Conservation (phyloP, 305 asterid species). For the Ilex paraguariensis region DNA sequence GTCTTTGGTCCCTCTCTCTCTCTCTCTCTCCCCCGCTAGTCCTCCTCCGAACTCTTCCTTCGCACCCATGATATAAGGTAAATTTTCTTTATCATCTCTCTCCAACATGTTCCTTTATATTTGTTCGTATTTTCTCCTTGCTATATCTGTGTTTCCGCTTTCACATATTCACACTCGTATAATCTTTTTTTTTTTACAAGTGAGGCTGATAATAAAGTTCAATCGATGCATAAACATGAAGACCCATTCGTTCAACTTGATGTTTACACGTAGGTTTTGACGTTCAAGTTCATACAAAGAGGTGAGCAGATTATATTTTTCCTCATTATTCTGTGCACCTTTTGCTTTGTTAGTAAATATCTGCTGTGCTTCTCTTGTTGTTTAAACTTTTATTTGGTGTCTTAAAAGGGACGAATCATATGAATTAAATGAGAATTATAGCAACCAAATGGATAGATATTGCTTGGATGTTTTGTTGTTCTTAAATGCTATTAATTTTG, state of each 20-base stretch:
- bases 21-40: too few species aligned
- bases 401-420: not conserved
- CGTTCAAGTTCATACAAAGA: not conserved
- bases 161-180: too few species aligned
- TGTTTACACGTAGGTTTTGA: not conserved
- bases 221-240: not conserved
- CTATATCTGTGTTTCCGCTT: too few species aligned
- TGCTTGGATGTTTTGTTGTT: not conserved
- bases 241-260: not conserved
- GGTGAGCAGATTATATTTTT: not conserved
- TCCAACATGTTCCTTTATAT: too few species aligned
- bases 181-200: not conserved
- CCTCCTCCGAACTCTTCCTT: too few species aligned
- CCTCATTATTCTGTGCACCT: not conserved
- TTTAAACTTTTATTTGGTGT: not conserved
- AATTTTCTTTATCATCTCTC: too few species aligned
- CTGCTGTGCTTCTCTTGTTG: not conserved
- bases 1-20: too few species aligned
- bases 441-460: not conserved
- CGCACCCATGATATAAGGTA: too few species aligned
- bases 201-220: not conserved
- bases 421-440: not conserved
- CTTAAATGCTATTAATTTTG: not conserved
- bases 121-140: too few species aligned
- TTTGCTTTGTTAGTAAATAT: not conserved